Conservation (phyloP, 1,284 basidiomycete genomes). For the Laetiporus sulphureus region DNA sequence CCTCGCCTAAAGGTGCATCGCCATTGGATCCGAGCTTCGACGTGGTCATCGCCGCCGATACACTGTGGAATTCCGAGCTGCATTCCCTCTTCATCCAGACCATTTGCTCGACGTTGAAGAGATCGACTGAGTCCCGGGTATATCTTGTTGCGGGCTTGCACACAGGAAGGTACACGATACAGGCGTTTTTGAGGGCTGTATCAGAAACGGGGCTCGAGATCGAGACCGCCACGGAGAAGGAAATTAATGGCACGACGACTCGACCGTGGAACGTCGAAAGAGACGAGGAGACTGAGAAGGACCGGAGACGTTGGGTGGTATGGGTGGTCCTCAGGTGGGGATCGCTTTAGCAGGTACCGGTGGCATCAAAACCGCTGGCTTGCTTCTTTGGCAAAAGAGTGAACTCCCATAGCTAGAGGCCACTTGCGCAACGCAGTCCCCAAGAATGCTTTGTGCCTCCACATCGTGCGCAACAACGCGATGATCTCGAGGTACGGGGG, state of each 20-base stretch:
- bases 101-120: slow-evolving; percentile 40
- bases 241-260: slow-evolving; percentile 30
- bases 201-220: slow-evolving; percentile 36
- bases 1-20: neutral
- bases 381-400: too few species aligned
- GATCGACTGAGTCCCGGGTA: slow-evolving; percentile 36
- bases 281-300: slow-evolving; percentile 52
- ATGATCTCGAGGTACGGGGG: too few species aligned
- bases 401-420: too few species aligned
- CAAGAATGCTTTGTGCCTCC: too few species aligned
- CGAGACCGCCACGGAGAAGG: slow-evolving; percentile 43
- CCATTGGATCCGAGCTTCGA: slow-evolving; percentile 39
- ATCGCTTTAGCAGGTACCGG: too few species aligned
- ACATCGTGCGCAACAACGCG: too few species aligned
- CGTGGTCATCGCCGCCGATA: slow-evolving; percentile 64
- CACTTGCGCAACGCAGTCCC: too few species aligned
- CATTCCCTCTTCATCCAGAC: slow-evolving; percentile 49
- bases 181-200: slow-evolving; percentile 45
- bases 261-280: slow-evolving; percentile 48
- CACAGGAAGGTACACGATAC: slow-evolving; percentile 64
- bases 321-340: slow-evolving; percentile 62
- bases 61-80: slow-evolving; percentile 62
- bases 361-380: too few species aligned
- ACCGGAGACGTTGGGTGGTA: slow-evolving; percentile 62
- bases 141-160: slow-evolving; percentile 66